A percentile compares a stretch with the other conserved stretches of the same genome.
Evolutionary conservation across 305 asterid genomes (phyloP).

Genomic region (Solanum hybrid): DNA sequence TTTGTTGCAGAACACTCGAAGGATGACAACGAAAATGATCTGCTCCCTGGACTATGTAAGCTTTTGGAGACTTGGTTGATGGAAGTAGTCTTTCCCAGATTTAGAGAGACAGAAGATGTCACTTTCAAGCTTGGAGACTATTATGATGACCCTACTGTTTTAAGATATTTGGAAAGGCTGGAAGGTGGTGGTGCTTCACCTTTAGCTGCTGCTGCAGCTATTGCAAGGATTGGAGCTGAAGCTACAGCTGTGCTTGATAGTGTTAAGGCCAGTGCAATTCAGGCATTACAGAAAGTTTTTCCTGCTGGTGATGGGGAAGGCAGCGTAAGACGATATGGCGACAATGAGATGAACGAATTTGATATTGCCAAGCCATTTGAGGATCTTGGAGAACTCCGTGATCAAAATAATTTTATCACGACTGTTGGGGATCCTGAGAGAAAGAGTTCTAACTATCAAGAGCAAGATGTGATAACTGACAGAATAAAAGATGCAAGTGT

Average conservation of each 20-base stretch:
- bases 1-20: conserved; percentile 78
- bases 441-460: conserved; percentile 27
- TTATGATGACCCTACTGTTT: conserved; percentile 89
- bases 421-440: conserved; percentile 20
- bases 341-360: conserved; percentile 27
- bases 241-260: conserved; percentile 93
- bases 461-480: conserved; percentile 54
- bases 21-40: conserved; percentile 64
- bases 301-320: conserved; percentile 50
- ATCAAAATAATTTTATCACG: conserved; percentile 25
- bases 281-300: conserved; percentile 79
- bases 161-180: conserved; percentile 79
- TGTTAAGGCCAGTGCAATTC: conserved; percentile 77
- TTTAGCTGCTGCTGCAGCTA: conserved; percentile 96
- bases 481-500: conserved; percentile 55
- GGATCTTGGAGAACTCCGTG: conserved; percentile 21
- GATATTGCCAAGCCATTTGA: conserved; percentile 24
- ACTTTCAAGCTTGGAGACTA: conserved; percentile 83
- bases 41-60: conserved; percentile 91
- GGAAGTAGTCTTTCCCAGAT: conserved; percentile 96
- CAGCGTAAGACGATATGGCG: conserved; percentile 27
- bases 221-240: conserved; percentile 84
- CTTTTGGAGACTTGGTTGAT: conserved; percentile 90
- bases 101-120: conserved; percentile 70
- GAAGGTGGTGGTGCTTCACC: conserved; percentile 92